Evolutionary conservation across 371 early-diverging fungal species (phyloP).

Genomic region (Sporodiniella umbellata): DNA sequence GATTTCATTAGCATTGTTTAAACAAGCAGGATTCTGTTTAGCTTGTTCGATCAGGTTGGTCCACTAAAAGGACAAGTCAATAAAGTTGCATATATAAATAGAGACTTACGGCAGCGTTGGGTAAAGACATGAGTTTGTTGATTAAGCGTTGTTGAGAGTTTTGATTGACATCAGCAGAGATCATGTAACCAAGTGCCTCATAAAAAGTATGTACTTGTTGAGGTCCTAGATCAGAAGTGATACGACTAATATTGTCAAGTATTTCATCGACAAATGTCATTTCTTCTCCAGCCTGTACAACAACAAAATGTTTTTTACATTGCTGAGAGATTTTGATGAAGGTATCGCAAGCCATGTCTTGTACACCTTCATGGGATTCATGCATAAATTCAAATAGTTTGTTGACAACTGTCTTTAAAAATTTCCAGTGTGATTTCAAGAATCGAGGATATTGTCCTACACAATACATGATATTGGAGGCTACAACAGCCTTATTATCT

Average conservation of each 20-base stretch:
- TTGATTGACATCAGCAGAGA: slow-evolving; percentile 80
- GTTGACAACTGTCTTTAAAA: slow-evolving; percentile 98
- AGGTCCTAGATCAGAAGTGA: slow-evolving; percentile 85
- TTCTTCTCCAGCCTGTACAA: slow-evolving; percentile 82
- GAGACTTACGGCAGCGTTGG: slow-evolving; percentile 73
- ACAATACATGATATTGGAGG: slow-evolving; percentile 99
- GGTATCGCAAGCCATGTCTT: slow-evolving; percentile 99
- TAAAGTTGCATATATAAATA: not conserved
- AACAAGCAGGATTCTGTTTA: slow-evolving; percentile 61
- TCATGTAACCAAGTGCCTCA: slow-evolving; percentile 95
- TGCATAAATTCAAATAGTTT: slow-evolving; percentile 99
- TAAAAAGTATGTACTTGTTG: slow-evolving; percentile 96
- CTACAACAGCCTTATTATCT: slow-evolving; percentile 99
- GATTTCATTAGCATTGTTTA: slow-evolving; percentile 78
- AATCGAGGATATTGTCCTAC: slow-evolving; percentile 99
- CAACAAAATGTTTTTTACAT: slow-evolving; percentile 93
- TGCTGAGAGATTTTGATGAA: slow-evolving; percentile 99
- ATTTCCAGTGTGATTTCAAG: slow-evolving; percentile 98
- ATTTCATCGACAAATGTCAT: slow-evolving; percentile 95
- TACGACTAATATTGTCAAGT: slow-evolving; percentile 66
- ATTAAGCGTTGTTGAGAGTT: slow-evolving; percentile 80
- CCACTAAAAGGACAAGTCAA: slow-evolving; percentile 58
- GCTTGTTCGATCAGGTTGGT: slow-evolving; percentile 74
- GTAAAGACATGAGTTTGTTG: slow-evolving; percentile 79
- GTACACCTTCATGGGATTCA: slow-evolving; percentile 99